These are phyloP conservation scores for Cruciata laevipes DNA, from an alignment of 257 asterid genomes.

Conservation along the genomic window DNA sequence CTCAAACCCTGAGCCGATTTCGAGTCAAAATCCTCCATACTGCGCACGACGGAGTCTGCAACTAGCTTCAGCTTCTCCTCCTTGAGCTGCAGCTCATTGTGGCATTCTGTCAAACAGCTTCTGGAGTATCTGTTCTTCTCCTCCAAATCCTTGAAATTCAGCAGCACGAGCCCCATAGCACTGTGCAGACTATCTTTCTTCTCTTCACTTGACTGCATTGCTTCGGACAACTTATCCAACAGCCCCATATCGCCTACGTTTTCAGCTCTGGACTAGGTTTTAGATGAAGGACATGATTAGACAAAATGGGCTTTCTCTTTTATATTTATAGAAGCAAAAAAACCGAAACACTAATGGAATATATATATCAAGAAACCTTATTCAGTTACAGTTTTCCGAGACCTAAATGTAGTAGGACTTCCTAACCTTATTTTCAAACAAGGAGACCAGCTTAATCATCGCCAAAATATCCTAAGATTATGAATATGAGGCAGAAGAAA, in stretches of 20 bases:
- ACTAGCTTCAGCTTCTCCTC: constrained; percentile 8
- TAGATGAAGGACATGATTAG: no score
- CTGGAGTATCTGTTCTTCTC: neutral
- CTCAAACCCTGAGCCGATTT: constrained; percentile 2
- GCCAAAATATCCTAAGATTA: no score
- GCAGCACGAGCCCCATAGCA: constrained; percentile 9
- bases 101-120: constrained; percentile 5
- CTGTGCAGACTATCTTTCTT: constrained; percentile 5
- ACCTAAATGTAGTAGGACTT: no score
- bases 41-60: constrained; percentile 7
- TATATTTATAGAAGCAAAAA: no score
- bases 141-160: constrained; percentile 9
- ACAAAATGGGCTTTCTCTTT: no score
- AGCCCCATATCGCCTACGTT: constrained; percentile 3
- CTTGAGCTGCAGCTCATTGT: neutral
- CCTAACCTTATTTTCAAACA: no score
- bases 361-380: no score
- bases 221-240: constrained; percentile 12
- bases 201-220: neutral
- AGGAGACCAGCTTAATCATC: no score
- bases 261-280: no score
- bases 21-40: constrained; percentile 1
- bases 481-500: no score
- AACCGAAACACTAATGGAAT: no score
- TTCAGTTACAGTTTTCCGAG: no score